A percentile compares a stretch with the other conserved stretches of the same genome.
phyloP scores from a whole-genome alignment of 352 stramenopile species.

The Pythium phragmiticola region DNA sequence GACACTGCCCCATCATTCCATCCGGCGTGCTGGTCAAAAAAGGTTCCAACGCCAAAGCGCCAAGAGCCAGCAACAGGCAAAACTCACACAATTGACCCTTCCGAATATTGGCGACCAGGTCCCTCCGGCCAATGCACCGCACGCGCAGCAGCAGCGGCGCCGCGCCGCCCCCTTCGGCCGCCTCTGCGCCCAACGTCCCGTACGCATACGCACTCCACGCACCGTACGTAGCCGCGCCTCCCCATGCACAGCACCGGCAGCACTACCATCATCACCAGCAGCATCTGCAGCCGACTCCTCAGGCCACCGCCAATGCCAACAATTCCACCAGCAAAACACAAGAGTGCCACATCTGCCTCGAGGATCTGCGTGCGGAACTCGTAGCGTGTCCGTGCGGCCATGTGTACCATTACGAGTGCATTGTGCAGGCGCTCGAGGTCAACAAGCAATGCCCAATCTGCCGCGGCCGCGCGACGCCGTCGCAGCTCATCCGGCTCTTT shows the following conservation, averaged over 20 bases:
- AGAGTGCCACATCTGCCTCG: slow-evolving; percentile 83
- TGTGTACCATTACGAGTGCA: slow-evolving; percentile 70
- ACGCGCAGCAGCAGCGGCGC: slow-evolving; percentile 20
- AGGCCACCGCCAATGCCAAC: not conserved
- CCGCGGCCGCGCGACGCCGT: slow-evolving; percentile 38
- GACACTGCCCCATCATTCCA: no score
- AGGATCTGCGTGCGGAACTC: slow-evolving; percentile 66
- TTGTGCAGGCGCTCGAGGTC: slow-evolving; percentile 71
- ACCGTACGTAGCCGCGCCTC: not conserved
- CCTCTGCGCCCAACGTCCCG: not conserved
- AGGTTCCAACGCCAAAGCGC: not conserved
- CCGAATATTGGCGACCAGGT: not conserved
- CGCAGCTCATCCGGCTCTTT: slow-evolving; percentile 63
- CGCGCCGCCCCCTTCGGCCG: not conserved
- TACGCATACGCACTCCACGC: not conserved
- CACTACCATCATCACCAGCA: not conserved
- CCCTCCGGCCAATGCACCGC: slow-evolving; percentile 18
- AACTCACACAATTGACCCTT: not conserved
- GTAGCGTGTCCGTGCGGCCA: slow-evolving; percentile 64
- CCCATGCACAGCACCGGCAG: not conserved
- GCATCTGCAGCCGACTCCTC: not conserved
- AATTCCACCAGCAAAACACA: slow-evolving; percentile 32
- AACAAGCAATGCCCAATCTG: slow-evolving; percentile 77
- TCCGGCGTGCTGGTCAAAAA: no score
- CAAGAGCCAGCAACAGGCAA: slow-evolving; percentile 4